Percentiles rank a stretch among this genome's conserved stretches.
These are phyloP conservation scores for Neofusicoccum laricinum DNA, from an alignment of 2,329 filamentous ascomycete species.

Conservation along the genomic window DNA sequence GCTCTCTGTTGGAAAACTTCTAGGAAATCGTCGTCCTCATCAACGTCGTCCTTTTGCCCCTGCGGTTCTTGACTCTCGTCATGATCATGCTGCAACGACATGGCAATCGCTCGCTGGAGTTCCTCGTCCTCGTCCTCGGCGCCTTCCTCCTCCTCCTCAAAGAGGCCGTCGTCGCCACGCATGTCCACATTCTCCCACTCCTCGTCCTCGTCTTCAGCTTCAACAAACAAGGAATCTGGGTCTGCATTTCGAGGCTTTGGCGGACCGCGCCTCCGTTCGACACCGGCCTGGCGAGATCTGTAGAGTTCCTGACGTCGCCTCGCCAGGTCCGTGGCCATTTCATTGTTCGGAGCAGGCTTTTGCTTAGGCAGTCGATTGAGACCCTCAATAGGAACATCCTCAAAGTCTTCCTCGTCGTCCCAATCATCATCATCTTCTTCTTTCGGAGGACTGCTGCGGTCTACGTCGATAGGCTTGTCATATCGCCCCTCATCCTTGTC, in stretches of 20 bases:
- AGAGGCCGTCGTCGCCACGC: conserved; percentile 56
- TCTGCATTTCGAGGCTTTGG: conserved; percentile 19
- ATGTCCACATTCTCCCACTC: conserved; percentile 39
- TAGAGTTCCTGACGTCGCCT: conserved; percentile 49
- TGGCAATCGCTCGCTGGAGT: conserved; percentile 74
- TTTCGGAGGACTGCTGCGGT: conserved; percentile 53
- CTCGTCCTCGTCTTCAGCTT: conserved; percentile 38
- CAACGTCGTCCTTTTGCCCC: conserved; percentile 31
- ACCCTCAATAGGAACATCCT: conserved; percentile 89
- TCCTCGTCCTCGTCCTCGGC: conserved; percentile 68
- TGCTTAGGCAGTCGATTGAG: conserved; percentile 76
- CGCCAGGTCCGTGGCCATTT: conserved; percentile 32
- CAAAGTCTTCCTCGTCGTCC: conserved; percentile 78
- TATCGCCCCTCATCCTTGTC: conserved; percentile 76
- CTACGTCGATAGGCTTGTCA: conserved; percentile 90
- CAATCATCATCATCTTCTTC: conserved; percentile 58
- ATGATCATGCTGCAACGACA: conserved; percentile 68
- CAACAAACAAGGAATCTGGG: conserved; percentile 19
- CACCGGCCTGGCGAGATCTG: conserved; percentile 30
- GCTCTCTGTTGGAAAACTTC: conserved; percentile 48
- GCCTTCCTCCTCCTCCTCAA: conserved; percentile 46
- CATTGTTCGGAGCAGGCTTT: conserved; percentile 36
- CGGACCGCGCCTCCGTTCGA: conserved; percentile 21
- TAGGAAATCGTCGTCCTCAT: conserved; percentile 41
- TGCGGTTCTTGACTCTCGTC: conserved; percentile 47